phyloP scores from a whole-genome alignment of 1,284 basidiomycete genomes.

The Heliocybe sulcata region DNA sequence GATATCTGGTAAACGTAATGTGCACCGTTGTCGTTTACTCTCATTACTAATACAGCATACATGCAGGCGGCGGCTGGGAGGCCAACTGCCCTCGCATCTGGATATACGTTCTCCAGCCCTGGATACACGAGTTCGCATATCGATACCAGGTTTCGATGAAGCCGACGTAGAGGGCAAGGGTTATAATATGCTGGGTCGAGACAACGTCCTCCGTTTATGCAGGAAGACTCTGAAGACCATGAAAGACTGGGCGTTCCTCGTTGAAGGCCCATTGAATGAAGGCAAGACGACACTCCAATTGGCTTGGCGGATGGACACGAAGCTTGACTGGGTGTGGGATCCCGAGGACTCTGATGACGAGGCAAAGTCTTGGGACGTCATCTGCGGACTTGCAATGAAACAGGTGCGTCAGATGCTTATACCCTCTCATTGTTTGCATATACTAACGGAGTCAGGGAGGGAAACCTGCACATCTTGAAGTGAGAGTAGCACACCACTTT shows the following conservation, averaged over 20 bases:
- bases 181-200: constrained; percentile 43
- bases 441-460: constrained; percentile 29
- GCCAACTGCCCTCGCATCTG: constrained; percentile 33
- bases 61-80: constrained; percentile 54
- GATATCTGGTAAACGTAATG: constrained; percentile 52
- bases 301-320: constrained; percentile 67
- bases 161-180: constrained; percentile 18
- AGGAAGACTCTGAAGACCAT: constrained; percentile 42
- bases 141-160: constrained; percentile 45
- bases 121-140: constrained; percentile 55
- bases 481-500: constrained; percentile 63
- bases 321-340: constrained; percentile 79
- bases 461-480: constrained; percentile 56
- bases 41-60: constrained; percentile 1
- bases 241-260: constrained; percentile 55
- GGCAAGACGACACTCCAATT: constrained; percentile 58
- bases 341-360: constrained; percentile 56
- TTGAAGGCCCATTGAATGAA: constrained; percentile 41
- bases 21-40: not conserved
- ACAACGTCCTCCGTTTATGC: constrained; percentile 57
- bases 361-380: constrained; percentile 61
- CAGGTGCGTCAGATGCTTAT: constrained; percentile 38
- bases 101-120: constrained; percentile 40
- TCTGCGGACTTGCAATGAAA: constrained; percentile 66
- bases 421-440: constrained; percentile 6